A percentile compares a stretch with the other conserved stretches of the same genome.
Conservation (phyloP, 805 yeast genomes). For the Scheffersomyces stipitis region DNA sequence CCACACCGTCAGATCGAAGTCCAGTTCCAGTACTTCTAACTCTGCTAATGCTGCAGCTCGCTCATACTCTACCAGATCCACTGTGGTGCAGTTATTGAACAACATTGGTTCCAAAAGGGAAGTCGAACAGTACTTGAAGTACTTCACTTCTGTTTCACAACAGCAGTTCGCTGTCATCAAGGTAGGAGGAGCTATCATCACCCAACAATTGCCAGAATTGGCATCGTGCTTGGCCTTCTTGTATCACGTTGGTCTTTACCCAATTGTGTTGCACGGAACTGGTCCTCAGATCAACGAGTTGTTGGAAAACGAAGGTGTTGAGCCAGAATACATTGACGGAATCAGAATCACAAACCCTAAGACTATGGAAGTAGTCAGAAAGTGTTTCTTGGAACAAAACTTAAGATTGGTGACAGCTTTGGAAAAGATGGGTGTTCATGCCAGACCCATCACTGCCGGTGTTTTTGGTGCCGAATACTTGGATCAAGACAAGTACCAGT, state of each 20-base stretch:
- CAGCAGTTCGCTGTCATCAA: constrained; percentile 98
- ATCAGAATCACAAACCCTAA: constrained; percentile 92
- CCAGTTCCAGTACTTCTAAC: not conserved
- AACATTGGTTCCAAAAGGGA: constrained; percentile 97
- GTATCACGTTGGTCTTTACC: constrained; percentile 96
- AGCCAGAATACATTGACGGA: constrained; percentile 94
- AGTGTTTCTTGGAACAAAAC: constrained; percentile 94
- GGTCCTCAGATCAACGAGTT: constrained; percentile 98
- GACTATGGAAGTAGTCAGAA: constrained; percentile 95
- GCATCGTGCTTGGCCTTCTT: constrained; percentile 95
- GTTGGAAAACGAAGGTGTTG: constrained; percentile 90
- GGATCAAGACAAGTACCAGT: constrained; percentile 84
- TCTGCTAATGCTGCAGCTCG: constrained; percentile 2
- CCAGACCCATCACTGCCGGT: constrained; percentile 98
- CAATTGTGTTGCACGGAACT: constrained; percentile 96
- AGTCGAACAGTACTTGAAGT: constrained; percentile 95
- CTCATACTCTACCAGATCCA: constrained; percentile 73
- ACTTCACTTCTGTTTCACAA: constrained; percentile 92
- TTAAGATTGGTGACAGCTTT: constrained; percentile 92
- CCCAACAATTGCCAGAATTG: constrained; percentile 87
- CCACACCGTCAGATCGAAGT: not conserved
- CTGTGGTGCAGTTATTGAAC: constrained; percentile 91
- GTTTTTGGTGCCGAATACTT: constrained; percentile 92
- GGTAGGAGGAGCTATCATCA: constrained; percentile 98
- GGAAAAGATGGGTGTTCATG: constrained; percentile 95